Evolutionary conservation across 129 eudicot genomes (phyloP), one percentile per base, ranked within the genome.

Genomic region (Mikania micrantha): DNA sequence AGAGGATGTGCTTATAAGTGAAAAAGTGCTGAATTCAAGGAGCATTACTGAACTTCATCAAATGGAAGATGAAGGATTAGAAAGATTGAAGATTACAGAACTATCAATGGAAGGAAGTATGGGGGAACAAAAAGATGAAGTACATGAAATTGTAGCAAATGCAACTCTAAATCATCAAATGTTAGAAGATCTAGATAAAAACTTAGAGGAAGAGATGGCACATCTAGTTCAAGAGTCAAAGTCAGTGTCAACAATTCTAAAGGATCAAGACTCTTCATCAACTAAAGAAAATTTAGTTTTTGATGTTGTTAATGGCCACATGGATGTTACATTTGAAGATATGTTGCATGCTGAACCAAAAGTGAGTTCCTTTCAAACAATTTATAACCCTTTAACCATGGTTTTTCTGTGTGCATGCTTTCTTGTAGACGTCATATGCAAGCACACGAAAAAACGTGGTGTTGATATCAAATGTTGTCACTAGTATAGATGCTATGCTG

Each of bases 331-430:
- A 67, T 48, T 47, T 59, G 60, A 60, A 67, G 80, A 70, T 10
- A 52, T 53, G 24, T 74, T 50, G 28, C 83, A 74, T 56, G 39
- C 61, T 38, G 79, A 29, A 74, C 69, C 45, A 17, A 80, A 77
- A 48, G 88, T 86, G 50, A 77, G 86, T 64, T 68, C 73, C 57
- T 75, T 11, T 56, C 27, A 5, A 20, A 66, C 22, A 25, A 41
- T 32, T 29, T 64, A 17, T 77, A 31, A 69, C 11, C 22, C 10
- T 42, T 21, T 53, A 40, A 70, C 13, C 24, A 39, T 54, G 54
- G 4, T 27, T 57, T 19, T 21, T 56, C 25, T 38, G 19, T 56
- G 56, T 41, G 58, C 41, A 9, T 65, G 40, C 25, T 48, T 48
- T 39, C 53, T 36, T 53, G 27, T 69, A 8, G 41, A 56, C 45